Percentiles rank a stretch among this genome's conserved stretches.
phyloP scores from a whole-genome alignment of 1,284 basidiomycete species.

The Trametes versicolor region DNA sequence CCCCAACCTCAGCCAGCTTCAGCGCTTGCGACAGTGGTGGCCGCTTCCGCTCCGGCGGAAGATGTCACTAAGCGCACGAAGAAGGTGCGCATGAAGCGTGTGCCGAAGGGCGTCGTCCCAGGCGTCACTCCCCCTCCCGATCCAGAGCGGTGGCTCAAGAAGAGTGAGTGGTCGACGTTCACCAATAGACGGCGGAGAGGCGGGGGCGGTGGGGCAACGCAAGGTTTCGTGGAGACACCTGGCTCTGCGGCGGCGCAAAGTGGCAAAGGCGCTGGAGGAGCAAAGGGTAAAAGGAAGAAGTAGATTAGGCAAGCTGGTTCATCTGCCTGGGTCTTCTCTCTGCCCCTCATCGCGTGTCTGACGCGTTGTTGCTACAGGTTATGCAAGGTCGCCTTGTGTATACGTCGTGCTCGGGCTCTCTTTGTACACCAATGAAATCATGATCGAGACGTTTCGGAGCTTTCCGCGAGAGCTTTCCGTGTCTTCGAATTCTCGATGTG shows the following conservation, averaged over 20 bases:
- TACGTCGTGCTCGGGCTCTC: slow-evolving; percentile 21
- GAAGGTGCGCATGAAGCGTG: slow-evolving; percentile 70
- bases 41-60: slow-evolving; percentile 41
- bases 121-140: slow-evolving; percentile 82
- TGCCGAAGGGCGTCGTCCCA: slow-evolving; percentile 75
- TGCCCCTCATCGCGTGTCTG: slow-evolving; percentile 20
- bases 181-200: slow-evolving; percentile 60
- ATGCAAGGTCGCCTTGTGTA: slow-evolving; percentile 28
- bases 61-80: slow-evolving; percentile 48
- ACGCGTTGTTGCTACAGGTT: slow-evolving; percentile 11
- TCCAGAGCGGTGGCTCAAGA: slow-evolving; percentile 86
- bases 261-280: slow-evolving; percentile 47
- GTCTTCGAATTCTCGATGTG: slow-evolving; percentile 9
- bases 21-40: slow-evolving; percentile 44
- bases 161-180: slow-evolving; percentile 73
- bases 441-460: slow-evolving; percentile 15
- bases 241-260: slow-evolving; percentile 41
- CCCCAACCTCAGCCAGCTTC: slow-evolving; percentile 49
- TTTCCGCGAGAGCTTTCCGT: not conserved
- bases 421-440: slow-evolving; percentile 17
- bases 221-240: slow-evolving; percentile 57
- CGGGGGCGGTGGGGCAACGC: slow-evolving; percentile 67
- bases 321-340: not conserved
- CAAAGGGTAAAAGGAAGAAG: slow-evolving; percentile 64
- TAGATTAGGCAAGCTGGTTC: slow-evolving; percentile 39